phyloP scores from a whole-genome alignment of 1,284 basidiomycete genomes.

The Takashimella tepidaria region DNA sequence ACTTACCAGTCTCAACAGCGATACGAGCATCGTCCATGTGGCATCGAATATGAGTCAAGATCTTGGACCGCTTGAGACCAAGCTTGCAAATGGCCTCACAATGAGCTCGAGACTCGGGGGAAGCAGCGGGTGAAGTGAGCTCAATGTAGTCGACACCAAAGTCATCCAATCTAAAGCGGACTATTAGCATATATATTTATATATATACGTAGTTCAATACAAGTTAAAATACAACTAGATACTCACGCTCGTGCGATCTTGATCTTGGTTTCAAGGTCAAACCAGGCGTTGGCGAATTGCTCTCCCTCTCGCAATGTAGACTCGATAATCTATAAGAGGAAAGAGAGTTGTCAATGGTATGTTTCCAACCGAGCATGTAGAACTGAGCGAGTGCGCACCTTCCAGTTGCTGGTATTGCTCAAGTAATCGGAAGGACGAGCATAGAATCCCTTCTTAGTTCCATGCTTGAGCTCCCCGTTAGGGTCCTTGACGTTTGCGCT shows the following conservation, averaged over 20 bases:
- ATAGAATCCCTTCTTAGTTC: slow-evolving; percentile 66
- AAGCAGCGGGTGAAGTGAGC: slow-evolving; percentile 95
- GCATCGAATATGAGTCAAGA: slow-evolving; percentile 98
- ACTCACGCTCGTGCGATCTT: slow-evolving; percentile 81
- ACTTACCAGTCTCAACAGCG: slow-evolving; percentile 98
- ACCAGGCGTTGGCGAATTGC: slow-evolving; percentile 93
- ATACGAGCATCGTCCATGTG: slow-evolving; percentile 99
- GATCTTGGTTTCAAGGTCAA: slow-evolving; percentile 91
- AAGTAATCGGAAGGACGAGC: slow-evolving; percentile 85
- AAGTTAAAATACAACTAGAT: too few species aligned
- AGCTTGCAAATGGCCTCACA: slow-evolving; percentile 99
- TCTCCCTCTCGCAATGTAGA: slow-evolving; percentile 96
- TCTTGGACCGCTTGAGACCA: slow-evolving; percentile 73
- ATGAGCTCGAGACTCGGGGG: slow-evolving; percentile 88
- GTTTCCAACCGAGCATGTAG: background rate
- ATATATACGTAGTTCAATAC: too few species aligned
- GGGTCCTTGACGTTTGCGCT: slow-evolving; percentile 37
- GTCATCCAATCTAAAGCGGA: slow-evolving; percentile 62
- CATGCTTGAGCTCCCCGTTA: slow-evolving; percentile 44
- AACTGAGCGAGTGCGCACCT: slow-evolving; percentile 43
- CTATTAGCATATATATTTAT: too few species aligned
- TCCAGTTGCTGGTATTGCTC: slow-evolving; percentile 87
- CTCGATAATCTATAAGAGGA: slow-evolving; percentile 69
- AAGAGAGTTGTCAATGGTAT: background rate
- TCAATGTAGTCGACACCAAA: slow-evolving; percentile 99